These are phyloP conservation scores for Xylaria venustula DNA, from an alignment of 495 filamentous ascomycete genomes.

Conservation along the genomic window DNA sequence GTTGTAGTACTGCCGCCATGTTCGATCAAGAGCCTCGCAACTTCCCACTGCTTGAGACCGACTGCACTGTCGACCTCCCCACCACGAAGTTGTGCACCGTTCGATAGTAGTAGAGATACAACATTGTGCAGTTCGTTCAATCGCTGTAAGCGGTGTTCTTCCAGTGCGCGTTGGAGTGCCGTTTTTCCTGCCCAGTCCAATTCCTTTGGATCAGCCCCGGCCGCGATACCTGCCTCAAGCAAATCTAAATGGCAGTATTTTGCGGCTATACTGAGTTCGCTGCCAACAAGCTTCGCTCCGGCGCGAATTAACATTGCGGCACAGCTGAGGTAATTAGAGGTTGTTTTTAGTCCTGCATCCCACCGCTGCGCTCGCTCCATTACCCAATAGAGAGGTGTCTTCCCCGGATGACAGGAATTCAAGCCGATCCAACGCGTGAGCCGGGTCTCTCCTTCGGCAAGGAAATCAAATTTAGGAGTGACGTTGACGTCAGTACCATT, in stretches of 20 bases:
- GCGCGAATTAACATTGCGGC: background rate
- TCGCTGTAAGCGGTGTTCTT: background rate
- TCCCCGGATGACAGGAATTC: background rate
- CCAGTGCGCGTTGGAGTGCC: background rate
- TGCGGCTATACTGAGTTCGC: background rate
- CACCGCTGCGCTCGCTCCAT: background rate
- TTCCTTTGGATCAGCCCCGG: background rate
- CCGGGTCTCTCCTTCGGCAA: background rate
- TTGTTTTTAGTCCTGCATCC: no score
- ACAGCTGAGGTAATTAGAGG: background rate
- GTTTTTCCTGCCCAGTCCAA: background rate
- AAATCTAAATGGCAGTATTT: background rate
- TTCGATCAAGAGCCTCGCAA: background rate
- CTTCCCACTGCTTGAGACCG: background rate
- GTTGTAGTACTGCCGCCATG: background rate
- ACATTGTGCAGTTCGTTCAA: background rate
- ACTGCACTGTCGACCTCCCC: background rate
- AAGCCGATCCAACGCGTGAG: background rate
- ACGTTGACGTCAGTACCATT: constrained; percentile 1
- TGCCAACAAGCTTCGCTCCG: background rate
- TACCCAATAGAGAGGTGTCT: background rate
- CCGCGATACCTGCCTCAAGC: background rate
- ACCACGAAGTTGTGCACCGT: background rate
- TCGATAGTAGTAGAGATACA: background rate
- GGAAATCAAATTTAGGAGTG: background rate